A percentile compares a stretch with the other conserved stretches of the same genome.
Conservation (phyloP, 139 green algal species). For the Tetraselmis striata region DNA sequence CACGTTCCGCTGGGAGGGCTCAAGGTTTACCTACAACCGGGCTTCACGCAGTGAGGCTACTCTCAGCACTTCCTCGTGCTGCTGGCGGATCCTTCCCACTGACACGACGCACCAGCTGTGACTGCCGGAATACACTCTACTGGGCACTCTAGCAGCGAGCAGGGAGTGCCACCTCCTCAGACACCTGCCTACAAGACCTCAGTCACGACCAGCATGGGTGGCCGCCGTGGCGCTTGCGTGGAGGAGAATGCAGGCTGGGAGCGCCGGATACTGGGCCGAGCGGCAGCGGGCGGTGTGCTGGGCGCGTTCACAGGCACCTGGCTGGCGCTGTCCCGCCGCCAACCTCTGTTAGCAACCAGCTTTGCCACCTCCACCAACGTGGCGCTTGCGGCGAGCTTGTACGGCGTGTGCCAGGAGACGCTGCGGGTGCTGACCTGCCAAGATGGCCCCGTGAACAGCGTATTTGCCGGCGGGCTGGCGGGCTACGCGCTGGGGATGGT, state of each 20-base stretch:
- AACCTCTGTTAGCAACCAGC: neutral
- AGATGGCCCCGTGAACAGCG: neutral
- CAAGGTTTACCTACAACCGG: too few relatives aligned
- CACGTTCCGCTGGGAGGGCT: too few relatives aligned
- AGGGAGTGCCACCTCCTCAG: too few relatives aligned
- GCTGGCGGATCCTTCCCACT: too few relatives aligned
- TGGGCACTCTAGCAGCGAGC: too few relatives aligned
- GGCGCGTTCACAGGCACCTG: neutral
- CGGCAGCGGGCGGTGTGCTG: neutral
- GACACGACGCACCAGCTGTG: too few relatives aligned
- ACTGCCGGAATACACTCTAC: too few relatives aligned
- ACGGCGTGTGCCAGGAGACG: neutral
- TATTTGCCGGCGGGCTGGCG: neutral
- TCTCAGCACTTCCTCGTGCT: too few relatives aligned
- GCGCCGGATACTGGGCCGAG: neutral
- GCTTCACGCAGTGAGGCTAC: too few relatives aligned
- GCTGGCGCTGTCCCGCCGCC: neutral
- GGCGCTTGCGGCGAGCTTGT: neutral
- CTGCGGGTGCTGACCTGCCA: neutral
- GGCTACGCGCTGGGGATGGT: neutral
- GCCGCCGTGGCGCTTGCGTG: neutral
- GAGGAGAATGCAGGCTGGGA: neutral
- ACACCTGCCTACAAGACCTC: too few relatives aligned
- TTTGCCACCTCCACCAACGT: neutral
- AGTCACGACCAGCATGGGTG: neutral